phyloP scores from a whole-genome alignment of 2,329 filamentous ascomycete species.

The Aspergillus sp. region DNA sequence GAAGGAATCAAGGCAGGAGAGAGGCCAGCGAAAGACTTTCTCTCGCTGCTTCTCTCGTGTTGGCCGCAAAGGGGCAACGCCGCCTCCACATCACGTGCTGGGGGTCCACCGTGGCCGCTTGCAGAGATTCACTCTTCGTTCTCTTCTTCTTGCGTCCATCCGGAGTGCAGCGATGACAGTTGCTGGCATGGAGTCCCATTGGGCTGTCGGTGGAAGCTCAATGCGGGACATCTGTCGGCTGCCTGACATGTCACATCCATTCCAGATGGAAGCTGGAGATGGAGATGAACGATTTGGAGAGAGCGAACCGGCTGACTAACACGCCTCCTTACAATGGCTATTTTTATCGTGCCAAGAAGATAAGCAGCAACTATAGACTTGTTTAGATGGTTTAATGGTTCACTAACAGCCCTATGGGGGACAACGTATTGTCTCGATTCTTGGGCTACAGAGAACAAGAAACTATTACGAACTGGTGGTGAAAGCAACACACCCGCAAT shows the following conservation, averaged over 20 bases:
- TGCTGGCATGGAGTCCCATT: not conserved
- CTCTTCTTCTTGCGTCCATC: not conserved
- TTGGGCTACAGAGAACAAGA: too few species aligned
- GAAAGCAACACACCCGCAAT: too few species aligned
- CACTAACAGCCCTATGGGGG: not conserved
- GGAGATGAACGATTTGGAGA: not conserved
- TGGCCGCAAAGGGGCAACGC: constrained; percentile 20
- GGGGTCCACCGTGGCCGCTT: constrained; percentile 7
- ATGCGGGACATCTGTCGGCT: not conserved
- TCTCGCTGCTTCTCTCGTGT: constrained; percentile 1
- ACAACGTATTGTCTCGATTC: not conserved
- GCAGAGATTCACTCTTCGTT: constrained; percentile 3
- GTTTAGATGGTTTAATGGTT: not conserved
- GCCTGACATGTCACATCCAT: not conserved
- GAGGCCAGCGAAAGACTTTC: constrained; percentile 3
- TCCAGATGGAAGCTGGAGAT: not conserved
- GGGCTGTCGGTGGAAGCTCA: not conserved
- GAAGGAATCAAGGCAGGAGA: constrained; percentile 2
- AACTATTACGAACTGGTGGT: too few species aligned
- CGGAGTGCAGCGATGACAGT: not conserved
- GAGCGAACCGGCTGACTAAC: not conserved
- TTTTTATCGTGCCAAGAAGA: not conserved
- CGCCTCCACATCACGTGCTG: constrained; percentile 15
- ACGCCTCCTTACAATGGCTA: not conserved
- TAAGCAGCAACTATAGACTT: not conserved